Base-by-base conservation (phyloP, 2,329 filamentous ascomycete species). In the Endocalyx cinctus region DNA sequence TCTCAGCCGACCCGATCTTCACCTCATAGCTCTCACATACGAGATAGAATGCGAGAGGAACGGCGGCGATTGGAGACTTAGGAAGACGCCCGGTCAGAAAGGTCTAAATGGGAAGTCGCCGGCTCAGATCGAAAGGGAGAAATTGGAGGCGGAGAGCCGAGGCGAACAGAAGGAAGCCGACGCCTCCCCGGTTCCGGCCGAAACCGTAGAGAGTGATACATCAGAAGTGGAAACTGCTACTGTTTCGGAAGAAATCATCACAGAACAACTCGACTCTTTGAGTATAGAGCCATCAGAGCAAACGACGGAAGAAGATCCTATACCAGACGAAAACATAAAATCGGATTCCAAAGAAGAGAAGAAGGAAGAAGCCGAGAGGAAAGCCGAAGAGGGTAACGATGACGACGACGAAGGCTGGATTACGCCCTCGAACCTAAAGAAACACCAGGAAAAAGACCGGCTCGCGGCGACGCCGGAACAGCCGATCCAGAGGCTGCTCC, bases 31-130 rank as follows among this genome's bases (percentile, higher is more conserved):
- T 7, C 67, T 98, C 35, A 84, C 87, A 1, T 97, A 97, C 58
- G 92, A 98, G 58, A 58, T 97, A n/a, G 90, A 97, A 51, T 84
- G 86, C 51, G 89, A 97, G 66, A 71, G 82, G 38, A 94, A 94
- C 56, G 79, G 81, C n/a, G 89, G 89, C 2, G 82, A 94, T 56
- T 94, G 87, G 84, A 76, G 89, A 39, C 54, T 96, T 58, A 73
- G 89, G 41, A 85, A 75, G 37, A 73, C 76, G 4, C 90, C 90
- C 0, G 84, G 81, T 1, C 88, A 95, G 58, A 89, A 88, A 59
- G 60, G 74, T 1, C 55, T 89, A 35, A 90, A 90, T 55, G 85
- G 85, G 4, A 73, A 72, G 45, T 75, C 80, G 7, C 77, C 79
- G 1, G 58, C 51, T 2, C 69, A 64, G 42, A 70, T 77, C 41